A percentile compares a stretch with the other conserved stretches of the same genome.
Conservation (phyloP, 345 rosid genomes). For the Rhizophora apiculata region DNA sequence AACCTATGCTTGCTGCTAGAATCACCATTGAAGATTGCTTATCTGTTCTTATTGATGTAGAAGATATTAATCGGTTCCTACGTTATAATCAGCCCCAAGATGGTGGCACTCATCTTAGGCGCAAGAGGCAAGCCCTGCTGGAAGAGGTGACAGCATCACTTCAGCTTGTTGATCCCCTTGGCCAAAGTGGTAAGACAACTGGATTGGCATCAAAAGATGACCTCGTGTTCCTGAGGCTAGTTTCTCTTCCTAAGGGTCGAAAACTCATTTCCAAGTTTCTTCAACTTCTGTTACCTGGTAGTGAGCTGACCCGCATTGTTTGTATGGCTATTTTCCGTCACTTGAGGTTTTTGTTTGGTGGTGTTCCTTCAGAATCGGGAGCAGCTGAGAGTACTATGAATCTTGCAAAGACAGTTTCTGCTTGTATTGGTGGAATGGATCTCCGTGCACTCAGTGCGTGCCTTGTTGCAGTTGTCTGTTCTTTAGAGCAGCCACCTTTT, state of each 20-base stretch:
- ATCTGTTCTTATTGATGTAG: conserved; percentile 73
- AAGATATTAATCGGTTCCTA: conserved; percentile 77
- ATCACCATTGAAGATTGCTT: conserved; percentile 82
- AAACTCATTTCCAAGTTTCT: conserved; percentile 65
- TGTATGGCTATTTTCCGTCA: conserved; percentile 97
- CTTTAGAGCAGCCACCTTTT: conserved; percentile 96
- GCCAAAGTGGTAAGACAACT: conserved; percentile 48
- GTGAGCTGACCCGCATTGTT: conserved; percentile 73
- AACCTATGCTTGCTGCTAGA: conserved; percentile 97
- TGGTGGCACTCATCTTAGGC: conserved; percentile 72
- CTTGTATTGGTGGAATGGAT: conserved; percentile 75
- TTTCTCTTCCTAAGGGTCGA: conserved; percentile 78
- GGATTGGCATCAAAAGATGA: conserved; percentile 68
- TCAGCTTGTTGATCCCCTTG: conserved; percentile 89
- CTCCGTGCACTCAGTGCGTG: conserved; percentile 85
- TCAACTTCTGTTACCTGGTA: conserved; percentile 77
- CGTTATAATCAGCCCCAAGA: conserved; percentile 75
- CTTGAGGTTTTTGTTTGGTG: conserved; percentile 84
- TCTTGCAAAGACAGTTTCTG: conserved; percentile 64
- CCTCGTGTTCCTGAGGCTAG: conserved; percentile 69
- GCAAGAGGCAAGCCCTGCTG: conserved; percentile 63
- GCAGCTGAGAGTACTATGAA: conserved; percentile 62
- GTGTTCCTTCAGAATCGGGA: conserved; percentile 50
- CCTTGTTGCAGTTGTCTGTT: conserved; percentile 96
- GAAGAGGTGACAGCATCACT: conserved; percentile 88